Base-by-base conservation (phyloP, 306 rosid species). In the Quercus ilex region DNA sequence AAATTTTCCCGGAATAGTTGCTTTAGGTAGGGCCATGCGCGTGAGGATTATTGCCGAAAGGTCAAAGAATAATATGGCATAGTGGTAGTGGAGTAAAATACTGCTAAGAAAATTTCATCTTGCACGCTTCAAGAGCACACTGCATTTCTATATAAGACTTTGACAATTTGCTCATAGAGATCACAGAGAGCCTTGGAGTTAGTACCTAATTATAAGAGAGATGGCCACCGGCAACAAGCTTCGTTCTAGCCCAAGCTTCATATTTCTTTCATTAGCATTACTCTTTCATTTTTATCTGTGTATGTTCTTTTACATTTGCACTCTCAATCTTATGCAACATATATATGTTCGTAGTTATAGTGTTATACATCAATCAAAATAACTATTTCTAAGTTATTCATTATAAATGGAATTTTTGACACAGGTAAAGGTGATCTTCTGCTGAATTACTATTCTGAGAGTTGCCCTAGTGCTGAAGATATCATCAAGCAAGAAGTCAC, bases 391-490 rank as follows among this genome's bases (percentile, higher is more conserved):
- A 12, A 49, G 53, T 49, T 49, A 49, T 49, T 13, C 17, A 49
- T 49, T 49, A 49, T 49, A 49, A 12, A 1, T 12, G 53, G 53
- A 1, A 49, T 49, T 12, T 30, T 58, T 31, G 11, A 55, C 46
- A 71, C 38, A 92, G 99, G 97, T 3, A 80, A 69, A 85, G 78
- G 90, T 84, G 91, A 95, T 21, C 90, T 95, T 19, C 77, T 90
- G 75, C 13, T 78, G 52, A 79, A 89, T 77, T 90, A 85, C 74
- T 95, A 95, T 41, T 64, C 87, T 2, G 57, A 79, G 4, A 92
- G 94, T 63, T 95, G 99, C 79, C 97, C 97, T 4, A 87, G 80
- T 64, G 97, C 99, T 1, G 99, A 93, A 87, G 94, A 90, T 49
- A 87, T 95, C 71, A 84, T 91, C 57, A 90, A 88, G 78, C 79